These are phyloP conservation scores for Vitis hybrid DNA, from an alignment of 177 flowering plant species.

Conservation along the genomic window DNA sequence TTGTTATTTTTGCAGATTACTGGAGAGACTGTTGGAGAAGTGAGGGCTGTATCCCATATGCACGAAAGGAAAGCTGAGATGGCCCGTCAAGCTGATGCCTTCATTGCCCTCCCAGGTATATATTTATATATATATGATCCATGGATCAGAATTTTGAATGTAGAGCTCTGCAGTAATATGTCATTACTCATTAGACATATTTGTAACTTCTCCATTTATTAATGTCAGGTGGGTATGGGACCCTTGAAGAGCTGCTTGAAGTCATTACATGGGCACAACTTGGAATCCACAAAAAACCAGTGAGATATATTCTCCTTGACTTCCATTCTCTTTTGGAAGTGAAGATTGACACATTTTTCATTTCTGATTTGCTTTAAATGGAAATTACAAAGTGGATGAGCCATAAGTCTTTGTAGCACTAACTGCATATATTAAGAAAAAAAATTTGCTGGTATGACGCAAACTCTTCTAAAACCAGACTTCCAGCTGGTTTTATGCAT, in stretches of 20 bases:
- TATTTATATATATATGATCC: not conserved
- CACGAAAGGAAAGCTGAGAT: slow-evolving; percentile 83
- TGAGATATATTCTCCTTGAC: slow-evolving; percentile 24
- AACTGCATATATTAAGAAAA: no score
- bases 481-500: no score
- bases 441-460: no score
- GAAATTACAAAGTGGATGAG: not conserved
- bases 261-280: slow-evolving; percentile 97
- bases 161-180: not conserved
- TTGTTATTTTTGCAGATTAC: slow-evolving; percentile 40
- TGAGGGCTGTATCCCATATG: slow-evolving; percentile 68
- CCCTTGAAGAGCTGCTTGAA: slow-evolving; percentile 89
- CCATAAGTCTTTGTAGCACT: not conserved
- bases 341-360: not conserved
- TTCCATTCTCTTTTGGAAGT: not conserved
- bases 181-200: not conserved
- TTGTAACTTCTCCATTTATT: not conserved
- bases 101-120: slow-evolving; percentile 76
- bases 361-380: not conserved
- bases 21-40: slow-evolving; percentile 71
- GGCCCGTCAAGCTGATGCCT: slow-evolving; percentile 79
- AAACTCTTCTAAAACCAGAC: no score
- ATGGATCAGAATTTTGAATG: not conserved
- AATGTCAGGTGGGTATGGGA: slow-evolving; percentile 83
- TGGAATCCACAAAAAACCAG: slow-evolving; percentile 89